Percentiles rank a stretch among this genome's conserved stretches.
Conservation (phyloP, 305 asterid genomes). For the Plantago lanceolata region DNA sequence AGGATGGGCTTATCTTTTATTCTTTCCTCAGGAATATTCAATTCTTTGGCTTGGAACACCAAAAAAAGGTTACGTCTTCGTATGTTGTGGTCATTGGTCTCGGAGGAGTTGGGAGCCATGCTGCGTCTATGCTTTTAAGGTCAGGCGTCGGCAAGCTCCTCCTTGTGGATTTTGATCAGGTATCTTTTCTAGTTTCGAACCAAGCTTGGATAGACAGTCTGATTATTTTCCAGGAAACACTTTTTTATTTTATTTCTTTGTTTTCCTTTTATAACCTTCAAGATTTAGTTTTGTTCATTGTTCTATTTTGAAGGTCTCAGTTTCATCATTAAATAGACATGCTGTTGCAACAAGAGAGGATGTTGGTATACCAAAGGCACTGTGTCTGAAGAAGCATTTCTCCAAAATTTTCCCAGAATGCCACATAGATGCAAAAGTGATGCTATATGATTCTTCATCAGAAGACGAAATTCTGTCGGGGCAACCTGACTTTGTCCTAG, state of each 20-base stretch:
- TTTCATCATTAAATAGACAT: conserved; percentile 93
- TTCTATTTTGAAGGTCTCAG: conserved; percentile 67
- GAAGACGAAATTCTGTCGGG: conserved; percentile 94
- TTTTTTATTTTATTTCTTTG: conserved; percentile 7
- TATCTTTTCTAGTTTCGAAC: conserved; percentile 21
- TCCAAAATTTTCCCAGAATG: conserved; percentile 80
- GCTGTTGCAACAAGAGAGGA: conserved; percentile 97
- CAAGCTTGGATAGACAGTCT: neutral
- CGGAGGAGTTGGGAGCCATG: conserved; percentile 99
- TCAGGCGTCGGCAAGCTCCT: conserved; percentile 92
- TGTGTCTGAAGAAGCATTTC: conserved; percentile 85
- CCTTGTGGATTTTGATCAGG: conserved; percentile 98
- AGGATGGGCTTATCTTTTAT: conserved; percentile 16
- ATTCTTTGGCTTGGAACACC: conserved; percentile 81
- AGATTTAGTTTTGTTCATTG: conserved; percentile 20
- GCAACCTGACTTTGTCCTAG: conserved; percentile 80
- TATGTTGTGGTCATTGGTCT: conserved; percentile 95
- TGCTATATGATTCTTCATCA: conserved; percentile 73
- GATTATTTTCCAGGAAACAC: too few species aligned
- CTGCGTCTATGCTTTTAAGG: conserved; percentile 96
- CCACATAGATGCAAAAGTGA: conserved; percentile 77
- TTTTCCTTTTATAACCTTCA: conserved; percentile 1
- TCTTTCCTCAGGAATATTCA: conserved; percentile 73
- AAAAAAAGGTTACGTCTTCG: conserved; percentile 70
- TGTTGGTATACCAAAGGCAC: conserved; percentile 86